Percentiles rank a stretch among this genome's conserved stretches.
These are phyloP conservation scores for Penicillium coffeae DNA, from an alignment of 495 filamentous ascomycete species.

Conservation along the genomic window DNA sequence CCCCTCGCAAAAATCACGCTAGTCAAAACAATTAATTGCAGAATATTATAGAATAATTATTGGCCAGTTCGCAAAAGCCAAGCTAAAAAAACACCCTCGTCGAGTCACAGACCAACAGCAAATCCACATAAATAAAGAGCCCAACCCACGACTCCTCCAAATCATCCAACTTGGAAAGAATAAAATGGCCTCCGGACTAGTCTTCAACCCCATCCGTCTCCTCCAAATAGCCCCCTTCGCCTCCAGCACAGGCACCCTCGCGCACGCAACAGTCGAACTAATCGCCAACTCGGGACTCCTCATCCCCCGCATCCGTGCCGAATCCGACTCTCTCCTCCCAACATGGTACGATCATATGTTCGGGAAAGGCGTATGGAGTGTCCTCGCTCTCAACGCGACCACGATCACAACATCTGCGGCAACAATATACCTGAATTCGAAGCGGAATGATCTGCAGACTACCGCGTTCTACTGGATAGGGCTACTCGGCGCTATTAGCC, in stretches of 20 bases:
- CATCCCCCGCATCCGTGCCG: conserved; percentile 2
- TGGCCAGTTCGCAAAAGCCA: neutral
- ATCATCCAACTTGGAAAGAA: neutral
- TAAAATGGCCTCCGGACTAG: conserved; percentile 33
- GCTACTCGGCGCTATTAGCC: conserved; percentile 14
- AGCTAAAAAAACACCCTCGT: neutral
- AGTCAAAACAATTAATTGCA: neutral
- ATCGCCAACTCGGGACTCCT: conserved; percentile 23
- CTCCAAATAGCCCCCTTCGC: conserved; percentile 34
- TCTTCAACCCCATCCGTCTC: conserved; percentile 36
- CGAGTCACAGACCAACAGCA: no score
- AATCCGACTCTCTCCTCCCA: conserved; percentile 16
- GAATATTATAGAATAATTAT: no score
- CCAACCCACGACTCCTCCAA: no score
- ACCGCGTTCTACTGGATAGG: conserved; percentile 16
- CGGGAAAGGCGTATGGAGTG: conserved; percentile 5
- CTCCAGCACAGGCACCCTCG: conserved; percentile 37
- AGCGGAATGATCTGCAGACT: conserved; percentile 6
- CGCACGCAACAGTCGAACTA: conserved; percentile 30
- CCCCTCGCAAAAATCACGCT: neutral
- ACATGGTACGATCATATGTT: conserved; percentile 14
- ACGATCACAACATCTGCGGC: conserved; percentile 8
- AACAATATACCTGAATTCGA: conserved; percentile 3
- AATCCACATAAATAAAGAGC: no score
- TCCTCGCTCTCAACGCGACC: conserved; percentile 10